Percentiles rank a stretch among this genome's conserved stretches.
phyloP scores from a whole-genome alignment of 139 green algal species.

The Micractinium sp. region DNA sequence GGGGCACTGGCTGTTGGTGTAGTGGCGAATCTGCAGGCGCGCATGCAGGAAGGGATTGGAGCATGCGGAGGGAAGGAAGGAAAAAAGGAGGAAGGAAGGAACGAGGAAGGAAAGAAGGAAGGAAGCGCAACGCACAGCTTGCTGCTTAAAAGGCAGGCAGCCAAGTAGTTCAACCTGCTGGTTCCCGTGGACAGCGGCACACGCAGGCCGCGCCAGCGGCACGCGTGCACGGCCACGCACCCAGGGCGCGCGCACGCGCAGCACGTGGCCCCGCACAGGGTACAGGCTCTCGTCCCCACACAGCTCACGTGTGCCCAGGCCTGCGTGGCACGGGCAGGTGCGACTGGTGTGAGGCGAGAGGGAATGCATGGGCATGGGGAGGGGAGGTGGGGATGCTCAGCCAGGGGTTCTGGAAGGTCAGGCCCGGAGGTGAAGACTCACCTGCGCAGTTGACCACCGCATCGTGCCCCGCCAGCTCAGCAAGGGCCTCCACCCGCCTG shows the following conservation, averaged over 20 bases:
- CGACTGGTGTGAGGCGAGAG: no score
- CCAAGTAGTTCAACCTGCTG: no score
- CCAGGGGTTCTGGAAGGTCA: no score
- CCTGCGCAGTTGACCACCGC: slow-evolving; percentile 62
- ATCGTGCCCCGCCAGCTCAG: slow-evolving; percentile 50
- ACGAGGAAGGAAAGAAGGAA: neutral
- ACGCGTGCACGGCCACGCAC: slow-evolving; percentile 37
- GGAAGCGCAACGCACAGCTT: neutral
- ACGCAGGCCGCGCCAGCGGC: no score
- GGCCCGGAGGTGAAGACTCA: neutral
- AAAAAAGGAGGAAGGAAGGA: neutral
- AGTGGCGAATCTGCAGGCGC: slow-evolving; percentile 26
- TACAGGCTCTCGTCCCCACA: slow-evolving; percentile 56
- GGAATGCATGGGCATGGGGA: neutral
- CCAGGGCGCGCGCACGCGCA: slow-evolving; percentile 73
- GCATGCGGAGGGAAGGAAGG: neutral
- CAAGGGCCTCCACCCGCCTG: slow-evolving; percentile 29
- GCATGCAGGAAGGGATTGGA: slow-evolving; percentile 8
- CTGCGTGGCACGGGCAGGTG: slow-evolving; percentile 1
- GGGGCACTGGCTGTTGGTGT: slow-evolving; percentile 26
- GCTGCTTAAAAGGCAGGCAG: no score
- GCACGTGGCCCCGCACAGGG: slow-evolving; percentile 63
- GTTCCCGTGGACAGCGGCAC: no score
- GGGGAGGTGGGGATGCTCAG: neutral
- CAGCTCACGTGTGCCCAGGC: slow-evolving; percentile 59